phyloP scores from a whole-genome alignment of 352 stramenopile genomes.

The Pythium aphanidermatum region DNA sequence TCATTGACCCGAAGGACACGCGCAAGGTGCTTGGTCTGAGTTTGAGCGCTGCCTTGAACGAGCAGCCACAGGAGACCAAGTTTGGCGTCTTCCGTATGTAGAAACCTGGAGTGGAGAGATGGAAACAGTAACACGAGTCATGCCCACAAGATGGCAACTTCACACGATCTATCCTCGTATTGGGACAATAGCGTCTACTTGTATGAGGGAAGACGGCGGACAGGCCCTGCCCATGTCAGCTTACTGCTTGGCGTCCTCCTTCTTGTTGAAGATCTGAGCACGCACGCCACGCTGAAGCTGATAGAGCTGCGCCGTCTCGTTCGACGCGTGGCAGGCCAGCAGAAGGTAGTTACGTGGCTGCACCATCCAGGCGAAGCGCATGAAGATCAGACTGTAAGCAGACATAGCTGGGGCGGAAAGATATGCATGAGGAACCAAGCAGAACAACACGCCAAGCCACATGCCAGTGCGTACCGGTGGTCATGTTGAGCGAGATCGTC shows the following conservation, averaged over 20 bases:
- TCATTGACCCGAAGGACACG: slow-evolving; percentile 96
- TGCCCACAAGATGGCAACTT: too few species aligned
- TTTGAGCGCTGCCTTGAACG: slow-evolving; percentile 67
- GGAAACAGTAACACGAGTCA: background rate
- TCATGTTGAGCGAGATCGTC: slow-evolving; percentile 87
- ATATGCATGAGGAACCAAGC: background rate
- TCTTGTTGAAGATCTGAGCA: slow-evolving; percentile 30
- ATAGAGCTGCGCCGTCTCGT: slow-evolving; percentile 78
- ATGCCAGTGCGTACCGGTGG: slow-evolving; percentile 34
- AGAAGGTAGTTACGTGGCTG: slow-evolving; percentile 85
- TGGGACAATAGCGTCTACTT: too few species aligned
- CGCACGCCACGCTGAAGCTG: slow-evolving; percentile 64
- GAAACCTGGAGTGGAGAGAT: background rate
- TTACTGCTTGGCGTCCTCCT: slow-evolving; percentile 19
- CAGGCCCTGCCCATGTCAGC: background rate
- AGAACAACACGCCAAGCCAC: slow-evolving; percentile 1
- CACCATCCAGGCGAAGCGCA: slow-evolving; percentile 87
- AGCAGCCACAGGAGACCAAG: slow-evolving; percentile 77
- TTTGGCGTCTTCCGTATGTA: slow-evolving; percentile 98
- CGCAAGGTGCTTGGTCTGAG: slow-evolving; percentile 78
- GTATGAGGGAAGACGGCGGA: background rate
- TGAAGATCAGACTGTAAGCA: slow-evolving; percentile 86
- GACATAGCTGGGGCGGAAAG: slow-evolving; percentile 41
- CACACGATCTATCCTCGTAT: too few species aligned
- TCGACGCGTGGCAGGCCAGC: slow-evolving; percentile 77